Evolutionary conservation across 805 yeast species (phyloP).

Genomic region (Barnettozyma vustinii): DNA sequence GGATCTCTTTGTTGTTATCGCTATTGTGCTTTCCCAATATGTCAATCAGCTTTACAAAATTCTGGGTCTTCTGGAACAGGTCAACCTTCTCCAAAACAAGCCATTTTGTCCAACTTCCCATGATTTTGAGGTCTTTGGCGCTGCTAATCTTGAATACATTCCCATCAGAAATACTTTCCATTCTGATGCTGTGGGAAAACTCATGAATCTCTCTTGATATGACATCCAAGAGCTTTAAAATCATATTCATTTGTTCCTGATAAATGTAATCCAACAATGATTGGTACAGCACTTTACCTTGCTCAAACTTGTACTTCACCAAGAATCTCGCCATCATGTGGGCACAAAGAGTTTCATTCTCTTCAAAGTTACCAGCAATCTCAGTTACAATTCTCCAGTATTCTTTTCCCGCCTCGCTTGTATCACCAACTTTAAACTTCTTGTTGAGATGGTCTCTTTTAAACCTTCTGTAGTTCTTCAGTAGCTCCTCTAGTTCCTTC

Average conservation of each 20-base stretch:
- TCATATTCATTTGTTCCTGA: constrained; percentile 7
- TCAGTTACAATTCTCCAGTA: constrained; percentile 36
- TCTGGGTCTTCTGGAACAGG: not conserved
- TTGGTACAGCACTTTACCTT: constrained; percentile 26
- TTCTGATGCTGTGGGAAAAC: constrained; percentile 1
- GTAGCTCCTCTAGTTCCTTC: constrained; percentile 27
- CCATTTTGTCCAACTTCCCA: constrained; percentile 16
- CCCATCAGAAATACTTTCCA: not conserved
- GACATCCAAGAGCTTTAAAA: constrained; percentile 16
- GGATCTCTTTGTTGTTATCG: constrained; percentile 5
- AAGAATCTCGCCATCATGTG: constrained; percentile 1
- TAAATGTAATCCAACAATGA: constrained; percentile 19
- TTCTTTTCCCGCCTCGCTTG: constrained; percentile 35
- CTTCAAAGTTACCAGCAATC: constrained; percentile 15
- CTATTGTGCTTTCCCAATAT: constrained; percentile 14
- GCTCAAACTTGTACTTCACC: constrained; percentile 22
- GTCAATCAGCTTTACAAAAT: constrained; percentile 11
- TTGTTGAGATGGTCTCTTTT: constrained; percentile 40
- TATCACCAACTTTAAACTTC: constrained; percentile 38
- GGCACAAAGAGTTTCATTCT: constrained; percentile 9
- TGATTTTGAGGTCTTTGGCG: constrained; percentile 8
- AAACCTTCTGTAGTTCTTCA: constrained; percentile 45
- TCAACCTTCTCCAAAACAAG: constrained; percentile 8
- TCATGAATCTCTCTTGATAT: constrained; percentile 12
- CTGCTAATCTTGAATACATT: not conserved